These are phyloP conservation scores for Paecilomyces niveus DNA, from an alignment of 2,329 filamentous ascomycete genomes.

Conservation along the genomic window DNA sequence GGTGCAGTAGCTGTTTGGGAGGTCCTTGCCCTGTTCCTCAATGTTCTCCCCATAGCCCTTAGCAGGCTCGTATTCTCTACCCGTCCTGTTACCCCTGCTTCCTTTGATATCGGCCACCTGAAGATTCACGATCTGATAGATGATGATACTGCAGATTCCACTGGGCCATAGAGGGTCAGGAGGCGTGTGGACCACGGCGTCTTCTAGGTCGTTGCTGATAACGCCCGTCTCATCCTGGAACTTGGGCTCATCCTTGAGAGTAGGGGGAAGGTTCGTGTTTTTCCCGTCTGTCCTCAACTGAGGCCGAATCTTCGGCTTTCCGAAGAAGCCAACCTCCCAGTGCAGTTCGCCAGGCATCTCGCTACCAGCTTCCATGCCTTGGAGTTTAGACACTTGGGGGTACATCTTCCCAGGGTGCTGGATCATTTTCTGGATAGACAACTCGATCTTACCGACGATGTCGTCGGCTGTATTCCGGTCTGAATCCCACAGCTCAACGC, in stretches of 20 bases:
- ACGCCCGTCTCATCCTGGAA: constrained; percentile 84
- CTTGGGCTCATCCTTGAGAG: constrained; percentile 65
- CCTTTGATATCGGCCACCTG: constrained; percentile 89
- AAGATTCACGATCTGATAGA: constrained; percentile 93
- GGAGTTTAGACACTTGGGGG: constrained; percentile 74
- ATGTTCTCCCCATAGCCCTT: constrained; percentile 77
- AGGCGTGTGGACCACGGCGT: constrained; percentile 81
- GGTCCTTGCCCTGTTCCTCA: constrained; percentile 69
- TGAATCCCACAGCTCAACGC: constrained; percentile 93
- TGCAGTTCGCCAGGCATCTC: constrained; percentile 89
- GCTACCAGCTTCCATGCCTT: constrained; percentile 74
- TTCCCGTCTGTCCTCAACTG: constrained; percentile 82
- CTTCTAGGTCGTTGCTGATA: constrained; percentile 65
- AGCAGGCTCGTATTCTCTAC: constrained; percentile 82
- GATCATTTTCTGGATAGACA: constrained; percentile 92
- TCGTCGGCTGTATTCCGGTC: constrained; percentile 90
- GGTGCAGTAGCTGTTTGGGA: constrained; percentile 91
- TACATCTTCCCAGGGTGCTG: constrained; percentile 92
- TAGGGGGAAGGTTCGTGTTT: constrained; percentile 66
- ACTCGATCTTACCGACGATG: constrained; percentile 87
- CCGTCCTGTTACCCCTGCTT: constrained; percentile 71
- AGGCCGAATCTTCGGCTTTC: constrained; percentile 79
- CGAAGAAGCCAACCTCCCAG: constrained; percentile 95
- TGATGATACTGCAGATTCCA: constrained; percentile 74
- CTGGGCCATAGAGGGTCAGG: constrained; percentile 96